A percentile compares a stretch with the other conserved stretches of the same genome.
Conservation (phyloP, 441 rosid genomes). For the Pelargonium australe region DNA sequence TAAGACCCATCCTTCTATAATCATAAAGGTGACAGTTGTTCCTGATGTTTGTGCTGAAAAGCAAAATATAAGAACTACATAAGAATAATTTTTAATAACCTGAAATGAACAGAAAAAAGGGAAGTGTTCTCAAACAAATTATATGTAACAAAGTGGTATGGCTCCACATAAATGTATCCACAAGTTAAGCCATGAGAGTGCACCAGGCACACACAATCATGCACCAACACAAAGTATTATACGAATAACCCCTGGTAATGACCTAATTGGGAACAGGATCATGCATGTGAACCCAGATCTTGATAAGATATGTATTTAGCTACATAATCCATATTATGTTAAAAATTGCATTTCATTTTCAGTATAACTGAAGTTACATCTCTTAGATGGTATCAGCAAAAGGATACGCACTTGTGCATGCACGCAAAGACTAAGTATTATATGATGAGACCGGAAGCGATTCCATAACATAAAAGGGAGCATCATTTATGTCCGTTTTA, state of each 20-base stretch:
- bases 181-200: not conserved
- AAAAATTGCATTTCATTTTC: not conserved
- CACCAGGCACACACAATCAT: not conserved
- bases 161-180: not conserved
- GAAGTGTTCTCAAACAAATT: not conserved
- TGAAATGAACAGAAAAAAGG: not conserved
- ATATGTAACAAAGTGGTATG: not conserved
- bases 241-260: not conserved
- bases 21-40: constrained; percentile 86
- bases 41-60: constrained; percentile 84
- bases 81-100: not conserved
- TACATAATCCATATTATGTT: not conserved
- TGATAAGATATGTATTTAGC: not conserved
- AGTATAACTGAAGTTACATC: not conserved
- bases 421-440: too few species aligned
- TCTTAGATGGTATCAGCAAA: not conserved
- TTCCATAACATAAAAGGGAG: not conserved
- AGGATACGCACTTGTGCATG: not conserved
- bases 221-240: not conserved
- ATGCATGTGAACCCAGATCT: not conserved
- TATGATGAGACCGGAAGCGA: too few species aligned
- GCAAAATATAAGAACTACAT: constrained; percentile 7
- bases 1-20: constrained; percentile 85
- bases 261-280: not conserved
- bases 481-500: not conserved